These are phyloP conservation scores for Boletus pseudo-olivaceus DNA, from an alignment of 768 basidiomycete species.

Conservation along the genomic window DNA sequence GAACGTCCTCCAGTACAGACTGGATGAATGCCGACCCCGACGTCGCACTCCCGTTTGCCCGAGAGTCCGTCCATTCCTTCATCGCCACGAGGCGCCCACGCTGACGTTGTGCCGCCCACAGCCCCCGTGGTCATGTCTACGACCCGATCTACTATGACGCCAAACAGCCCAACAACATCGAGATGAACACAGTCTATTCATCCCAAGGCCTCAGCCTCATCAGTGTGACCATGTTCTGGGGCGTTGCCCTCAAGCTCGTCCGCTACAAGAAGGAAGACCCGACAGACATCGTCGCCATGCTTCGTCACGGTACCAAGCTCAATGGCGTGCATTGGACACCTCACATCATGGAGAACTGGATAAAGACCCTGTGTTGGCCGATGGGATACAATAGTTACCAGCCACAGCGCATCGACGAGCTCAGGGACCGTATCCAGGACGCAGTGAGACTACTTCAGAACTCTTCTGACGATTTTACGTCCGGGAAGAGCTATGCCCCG, in stretches of 20 bases:
- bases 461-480: slow-evolving; percentile 13
- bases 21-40: slow-evolving; percentile 82
- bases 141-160: slow-evolving; percentile 63
- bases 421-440: slow-evolving; percentile 50
- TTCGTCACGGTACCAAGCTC: slow-evolving; percentile 55
- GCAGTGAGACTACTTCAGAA: slow-evolving; percentile 39
- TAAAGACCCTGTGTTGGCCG: slow-evolving; percentile 54
- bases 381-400: slow-evolving; percentile 59
- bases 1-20: slow-evolving; percentile 34
- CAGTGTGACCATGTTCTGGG: slow-evolving; percentile 70
- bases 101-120: slow-evolving; percentile 10
- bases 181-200: slow-evolving; percentile 53
- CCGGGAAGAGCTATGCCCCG: neutral
- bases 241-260: slow-evolving; percentile 68
- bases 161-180: slow-evolving; percentile 47
- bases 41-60: slow-evolving; percentile 62
- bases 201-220: slow-evolving; percentile 53
- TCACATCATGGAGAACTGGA: slow-evolving; percentile 53
- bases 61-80: slow-evolving; percentile 43
- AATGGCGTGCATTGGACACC: slow-evolving; percentile 55
- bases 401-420: slow-evolving; percentile 39
- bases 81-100: slow-evolving; percentile 1
- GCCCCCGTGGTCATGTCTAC: slow-evolving; percentile 31
- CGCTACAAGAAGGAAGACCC: slow-evolving; percentile 63
- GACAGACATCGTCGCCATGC: slow-evolving; percentile 61